Evolutionary conservation across 139 green algal genomes (phyloP).

Genomic region (Chlorella sp.): DNA sequence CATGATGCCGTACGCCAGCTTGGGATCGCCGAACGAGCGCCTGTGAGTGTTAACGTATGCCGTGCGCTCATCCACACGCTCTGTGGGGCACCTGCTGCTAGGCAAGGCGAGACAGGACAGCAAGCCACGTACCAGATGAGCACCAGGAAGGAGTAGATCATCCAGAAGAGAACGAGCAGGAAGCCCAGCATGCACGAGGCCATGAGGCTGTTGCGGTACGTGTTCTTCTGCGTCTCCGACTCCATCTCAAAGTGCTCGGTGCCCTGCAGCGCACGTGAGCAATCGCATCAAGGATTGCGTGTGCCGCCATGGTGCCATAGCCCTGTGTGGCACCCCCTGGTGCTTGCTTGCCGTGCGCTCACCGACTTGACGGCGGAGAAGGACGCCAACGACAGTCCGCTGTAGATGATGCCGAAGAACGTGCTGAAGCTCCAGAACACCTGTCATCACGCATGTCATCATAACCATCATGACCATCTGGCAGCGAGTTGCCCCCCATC

Average conservation of each 20-base stretch:
- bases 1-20: conserved; percentile 10
- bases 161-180: conserved; percentile 11
- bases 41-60: too few relatives aligned
- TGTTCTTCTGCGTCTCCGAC: background rate
- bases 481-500: too few relatives aligned
- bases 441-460: background rate
- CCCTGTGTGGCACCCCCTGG: background rate
- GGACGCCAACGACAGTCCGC: background rate
- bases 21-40: conserved; percentile 2
- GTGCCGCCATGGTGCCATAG: background rate
- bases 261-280: background rate
- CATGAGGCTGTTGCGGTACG: conserved; percentile 1
- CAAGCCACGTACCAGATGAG: conserved; percentile 6
- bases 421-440: background rate
- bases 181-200: conserved; percentile 13
- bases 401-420: background rate
- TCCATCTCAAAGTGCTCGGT: background rate
- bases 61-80: too few relatives aligned
- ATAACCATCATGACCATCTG: background rate
- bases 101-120: too few relatives aligned
- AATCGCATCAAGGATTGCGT: background rate
- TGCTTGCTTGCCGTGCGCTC: background rate
- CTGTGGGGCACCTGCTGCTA: too few relatives aligned
- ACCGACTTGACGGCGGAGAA: background rate
- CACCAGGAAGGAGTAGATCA: conserved; percentile 17